Evolutionary conservation across 23 red algal species (phyloP), one percentile per base, ranked within the genome.

Genomic region (Gracilaria domingensis): DNA sequence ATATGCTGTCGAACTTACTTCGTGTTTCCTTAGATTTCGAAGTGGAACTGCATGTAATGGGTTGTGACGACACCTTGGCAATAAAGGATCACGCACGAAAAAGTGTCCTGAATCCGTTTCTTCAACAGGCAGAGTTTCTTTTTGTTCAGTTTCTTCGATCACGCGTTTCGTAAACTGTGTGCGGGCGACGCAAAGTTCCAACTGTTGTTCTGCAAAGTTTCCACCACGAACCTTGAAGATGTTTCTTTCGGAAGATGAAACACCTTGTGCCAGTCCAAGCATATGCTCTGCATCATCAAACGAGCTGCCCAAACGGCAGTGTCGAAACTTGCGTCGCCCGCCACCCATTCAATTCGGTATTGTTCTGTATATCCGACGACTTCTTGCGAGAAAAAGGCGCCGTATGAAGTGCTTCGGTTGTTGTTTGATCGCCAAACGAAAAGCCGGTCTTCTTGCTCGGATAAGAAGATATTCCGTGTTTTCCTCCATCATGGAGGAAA

Each of bases 1-100:
- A 26, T 75, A 7, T 75, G 14, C 71, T 1, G 23, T 62, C n/a
- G 5, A 20, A 40, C 76, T 55, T 58, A 80, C 76, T 35, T 80
- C 76, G 39, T 80, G 76, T 80, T 80, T 80, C 76, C n/a, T 80
- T 23, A 80, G 76, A 57, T 80, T 80, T 38, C 76, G 76, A 80
- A 80, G 76, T 8, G 76, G 48, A 11, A 80, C 48, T 32, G 76
- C 44, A 58, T 80, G 76, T 37, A 48, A 80, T 58, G 47, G 47
- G 48, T 80, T 80, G 76, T 80, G 48, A 36, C 76, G 76, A 80
- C 76, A 80, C 58, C 49, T 80, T 34, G 76, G 76, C 23, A 80
- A 23, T 13, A 80, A 48, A 34, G 76, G 76, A 60, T 80, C 76
- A 40, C 11, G n/a, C 67, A 73, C 38, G 35, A 73, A 37, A 73